Base-by-base conservation (phyloP, 805 yeast genomes). In the Candida sphagnicola region DNA sequence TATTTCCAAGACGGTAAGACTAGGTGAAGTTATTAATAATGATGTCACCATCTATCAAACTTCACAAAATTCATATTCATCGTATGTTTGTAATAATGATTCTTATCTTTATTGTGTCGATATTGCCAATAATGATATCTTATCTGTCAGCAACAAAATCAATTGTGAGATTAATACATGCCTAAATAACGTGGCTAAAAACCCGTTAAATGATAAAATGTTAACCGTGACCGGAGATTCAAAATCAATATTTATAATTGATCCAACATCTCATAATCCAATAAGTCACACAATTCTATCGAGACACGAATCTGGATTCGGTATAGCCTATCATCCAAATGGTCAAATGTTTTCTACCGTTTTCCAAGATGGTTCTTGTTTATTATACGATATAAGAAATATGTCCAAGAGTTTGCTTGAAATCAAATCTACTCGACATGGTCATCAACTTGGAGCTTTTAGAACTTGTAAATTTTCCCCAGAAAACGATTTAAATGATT, bases 1-100 rank as follows among this genome's bases (percentile, higher is more conserved):
- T n/a, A 54, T 59, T 5, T 62, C 71, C 4, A 60, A 68, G 32
- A 75, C 82, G 2, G 69, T 77, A 18, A 75, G 75, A 38, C 62
- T 88, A 38, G 96, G 97, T 0, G 84, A 84, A 24, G 78, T 81
- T 62, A 88, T 90, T 50, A 89, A 88, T 58, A 89, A 89, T 59
- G 78, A 86, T 35, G 95, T 88, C 19, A 62, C 80, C 0, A 51
- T 83, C 18, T 64, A 74, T 51, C 71, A 67, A 40, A 23, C 68
- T 16, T 42, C 58, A 4, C 32, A 46, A 4, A 41, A 41, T 15
- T 67, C 70, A 30, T 81, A 72, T 53, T 66, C 70, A 32, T 75
- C 90, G 1, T 74, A 77, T 43, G 77, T 86, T 16, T 89, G 96
- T 59, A 90, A 89, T 57, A 90, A 90, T 57, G 98, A 90, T 57